These are phyloP conservation scores for Colletotrichum scovillei DNA, from an alignment of 2,329 filamentous ascomycete genomes.

Conservation along the genomic window DNA sequence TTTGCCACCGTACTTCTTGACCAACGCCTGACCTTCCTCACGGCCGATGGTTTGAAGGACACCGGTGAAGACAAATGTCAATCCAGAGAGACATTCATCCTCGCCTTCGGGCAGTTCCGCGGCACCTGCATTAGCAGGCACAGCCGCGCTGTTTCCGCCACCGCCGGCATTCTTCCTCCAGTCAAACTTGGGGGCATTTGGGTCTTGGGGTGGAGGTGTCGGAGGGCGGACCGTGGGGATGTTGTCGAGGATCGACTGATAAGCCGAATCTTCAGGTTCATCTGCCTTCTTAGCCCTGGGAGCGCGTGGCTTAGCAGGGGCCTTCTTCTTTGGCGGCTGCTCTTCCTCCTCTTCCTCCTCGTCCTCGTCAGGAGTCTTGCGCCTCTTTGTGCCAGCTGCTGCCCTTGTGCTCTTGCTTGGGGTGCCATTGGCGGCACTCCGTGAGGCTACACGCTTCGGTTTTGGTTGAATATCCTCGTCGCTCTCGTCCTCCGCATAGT, in stretches of 20 bases:
- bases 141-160: constrained; percentile 68
- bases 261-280: constrained; percentile 73
- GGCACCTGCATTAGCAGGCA: constrained; percentile 71
- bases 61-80: constrained; percentile 96
- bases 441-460: constrained; percentile 66
- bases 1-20: constrained; percentile 95
- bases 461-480: constrained; percentile 76
- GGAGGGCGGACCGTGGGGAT: constrained; percentile 87
- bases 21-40: constrained; percentile 85
- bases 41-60: constrained; percentile 83
- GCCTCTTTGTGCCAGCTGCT: constrained; percentile 59
- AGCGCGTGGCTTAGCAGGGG: constrained; percentile 68
- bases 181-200: constrained; percentile 78
- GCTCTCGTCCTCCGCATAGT: constrained; percentile 78
- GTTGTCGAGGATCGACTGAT: constrained; percentile 87
- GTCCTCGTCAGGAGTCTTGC: constrained; percentile 67
- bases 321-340: constrained; percentile 69
- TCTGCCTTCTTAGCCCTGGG: constrained; percentile 73
- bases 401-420: constrained; percentile 44
- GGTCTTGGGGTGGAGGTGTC: constrained; percentile 80
- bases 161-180: constrained; percentile 72
- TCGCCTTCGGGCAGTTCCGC: constrained; percentile 84
- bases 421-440: constrained; percentile 36
- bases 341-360: constrained; percentile 68
- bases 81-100: constrained; percentile 88